phyloP scores from a whole-genome alignment of 345 rosid genomes.

The Lepidium aucheri region DNA sequence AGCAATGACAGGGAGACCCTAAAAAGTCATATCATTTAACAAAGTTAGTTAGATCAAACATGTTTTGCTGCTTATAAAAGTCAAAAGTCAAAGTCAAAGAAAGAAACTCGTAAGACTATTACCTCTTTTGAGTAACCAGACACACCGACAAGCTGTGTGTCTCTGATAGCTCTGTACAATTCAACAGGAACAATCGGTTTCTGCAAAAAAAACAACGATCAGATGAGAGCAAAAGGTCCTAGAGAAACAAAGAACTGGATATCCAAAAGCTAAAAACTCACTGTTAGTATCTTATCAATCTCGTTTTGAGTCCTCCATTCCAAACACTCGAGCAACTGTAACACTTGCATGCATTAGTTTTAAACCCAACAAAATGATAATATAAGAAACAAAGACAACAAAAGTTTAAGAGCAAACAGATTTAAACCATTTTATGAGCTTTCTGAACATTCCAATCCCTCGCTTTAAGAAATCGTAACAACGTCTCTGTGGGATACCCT shows the following conservation, averaged over 20 bases:
- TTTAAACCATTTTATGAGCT: constrained; percentile 79
- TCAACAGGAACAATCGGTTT: constrained; percentile 84
- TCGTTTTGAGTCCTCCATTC: constrained; percentile 81
- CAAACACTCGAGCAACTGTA: constrained; percentile 72
- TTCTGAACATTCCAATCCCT: constrained; percentile 81
- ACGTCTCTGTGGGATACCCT: constrained; percentile 61
- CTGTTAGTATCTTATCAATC: constrained; percentile 67
- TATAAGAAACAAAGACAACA: neutral
- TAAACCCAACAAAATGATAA: neutral
- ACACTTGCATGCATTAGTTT: constrained; percentile 23
- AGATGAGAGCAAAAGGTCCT: neutral
- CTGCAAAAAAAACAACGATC: constrained; percentile 29
- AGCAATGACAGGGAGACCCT: constrained; percentile 96
- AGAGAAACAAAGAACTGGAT: neutral
- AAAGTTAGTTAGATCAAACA: neutral
- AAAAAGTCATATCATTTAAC: neutral
- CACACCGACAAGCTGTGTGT: constrained; percentile 84
- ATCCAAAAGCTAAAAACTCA: constrained; percentile 17
- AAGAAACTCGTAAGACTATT: constrained; percentile 14
- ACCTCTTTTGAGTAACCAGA: constrained; percentile 95
- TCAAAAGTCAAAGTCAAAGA: neutral
- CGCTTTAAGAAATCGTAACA: constrained; percentile 81
- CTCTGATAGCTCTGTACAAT: constrained; percentile 72
- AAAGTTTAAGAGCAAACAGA: neutral
- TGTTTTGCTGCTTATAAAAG: neutral